Evolutionary conservation across 306 rosid species (phyloP).

Genomic region (Comarum palustre): DNA sequence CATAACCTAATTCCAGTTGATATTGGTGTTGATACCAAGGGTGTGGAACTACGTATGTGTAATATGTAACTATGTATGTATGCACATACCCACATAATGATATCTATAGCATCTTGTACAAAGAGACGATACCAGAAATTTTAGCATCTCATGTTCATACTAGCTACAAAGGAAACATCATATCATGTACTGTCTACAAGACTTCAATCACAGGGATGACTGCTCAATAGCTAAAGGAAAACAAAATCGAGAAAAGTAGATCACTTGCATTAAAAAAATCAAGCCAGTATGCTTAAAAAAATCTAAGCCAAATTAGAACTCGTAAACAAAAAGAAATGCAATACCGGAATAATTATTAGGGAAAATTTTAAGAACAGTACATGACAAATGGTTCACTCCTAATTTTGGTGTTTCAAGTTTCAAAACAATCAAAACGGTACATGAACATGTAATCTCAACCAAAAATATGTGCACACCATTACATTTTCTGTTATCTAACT

Average conservation of each 20-base stretch:
- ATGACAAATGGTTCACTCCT: no score
- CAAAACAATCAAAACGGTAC: no score
- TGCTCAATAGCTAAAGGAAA: slow-evolving; percentile 10
- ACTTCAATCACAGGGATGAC: neutral
- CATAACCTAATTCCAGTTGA: neutral
- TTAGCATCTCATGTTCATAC: neutral
- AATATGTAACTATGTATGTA: no score
- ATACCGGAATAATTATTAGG: neutral
- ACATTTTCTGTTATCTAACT: no score
- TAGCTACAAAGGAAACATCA: neutral
- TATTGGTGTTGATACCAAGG: neutral
- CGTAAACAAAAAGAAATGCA: neutral
- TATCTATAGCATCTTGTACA: neutral
- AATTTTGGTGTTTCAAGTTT: no score
- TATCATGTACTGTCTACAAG: neutral
- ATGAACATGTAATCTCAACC: no score
- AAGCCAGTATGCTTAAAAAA: neutral
- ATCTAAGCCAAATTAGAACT: neutral
- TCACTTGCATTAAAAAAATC: neutral
- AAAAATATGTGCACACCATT: no score
- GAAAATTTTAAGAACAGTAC: no score
- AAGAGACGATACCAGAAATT: neutral
- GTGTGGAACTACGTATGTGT: neutral
- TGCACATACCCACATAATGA: neutral
- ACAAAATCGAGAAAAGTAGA: neutral